Percentiles rank a stretch among this genome's conserved stretches.
Evolutionary conservation across 148 eudicot genomes (phyloP).

Genomic region (Persicaria maculosa): DNA sequence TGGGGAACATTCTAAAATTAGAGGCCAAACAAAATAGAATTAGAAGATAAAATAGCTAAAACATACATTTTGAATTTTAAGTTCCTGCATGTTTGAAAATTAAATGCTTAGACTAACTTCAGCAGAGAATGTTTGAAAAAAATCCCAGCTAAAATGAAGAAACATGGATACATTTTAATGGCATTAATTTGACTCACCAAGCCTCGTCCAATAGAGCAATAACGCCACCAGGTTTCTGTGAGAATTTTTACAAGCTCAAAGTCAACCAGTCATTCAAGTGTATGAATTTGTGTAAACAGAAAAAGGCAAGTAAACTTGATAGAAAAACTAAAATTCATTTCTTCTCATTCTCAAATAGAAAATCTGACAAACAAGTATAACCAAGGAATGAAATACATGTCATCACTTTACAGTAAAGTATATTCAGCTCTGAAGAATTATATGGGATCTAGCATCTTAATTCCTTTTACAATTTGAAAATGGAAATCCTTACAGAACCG

Average conservation of each 20-base stretch:
- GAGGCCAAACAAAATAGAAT: neutral
- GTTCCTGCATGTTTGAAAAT: too few species aligned
- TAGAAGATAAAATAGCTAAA: neutral
- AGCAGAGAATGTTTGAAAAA: neutral
- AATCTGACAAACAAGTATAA: neutral
- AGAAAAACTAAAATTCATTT: neutral
- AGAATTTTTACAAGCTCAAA: neutral
- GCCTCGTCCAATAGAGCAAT: conserved; percentile 98
- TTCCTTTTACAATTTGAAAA: too few species aligned
- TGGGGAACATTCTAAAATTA: conserved; percentile 86
- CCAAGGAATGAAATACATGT: neutral
- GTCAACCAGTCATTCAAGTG: neutral
- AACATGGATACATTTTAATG: neutral
- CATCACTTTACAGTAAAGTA: neutral
- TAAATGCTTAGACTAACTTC: neutral
- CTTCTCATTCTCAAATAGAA: neutral
- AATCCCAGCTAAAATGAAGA: neutral
- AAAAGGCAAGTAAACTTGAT: neutral
- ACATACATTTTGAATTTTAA: too few species aligned
- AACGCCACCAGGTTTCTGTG: conserved; percentile 97
- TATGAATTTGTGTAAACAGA: neutral
- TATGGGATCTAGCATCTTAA: too few species aligned
- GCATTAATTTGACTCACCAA: conserved; percentile 44
- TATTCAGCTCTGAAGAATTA: neutral
- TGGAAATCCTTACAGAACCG: too few species aligned